Conservation (phyloP, 2,329 filamentous ascomycete species). For the Colletotrichum phormii region DNA sequence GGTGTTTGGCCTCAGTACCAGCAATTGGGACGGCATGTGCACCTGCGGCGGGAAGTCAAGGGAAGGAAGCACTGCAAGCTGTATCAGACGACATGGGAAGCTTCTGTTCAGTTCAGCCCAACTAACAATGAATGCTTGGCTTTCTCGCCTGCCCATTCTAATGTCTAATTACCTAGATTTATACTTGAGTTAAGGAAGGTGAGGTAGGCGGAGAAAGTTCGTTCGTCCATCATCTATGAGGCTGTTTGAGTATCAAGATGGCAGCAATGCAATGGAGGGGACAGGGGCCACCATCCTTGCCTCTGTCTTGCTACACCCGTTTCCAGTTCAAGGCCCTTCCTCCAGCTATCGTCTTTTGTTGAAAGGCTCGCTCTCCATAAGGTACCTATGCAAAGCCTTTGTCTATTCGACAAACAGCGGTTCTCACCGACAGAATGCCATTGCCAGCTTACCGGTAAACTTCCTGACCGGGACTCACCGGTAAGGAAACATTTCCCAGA, state of each 20-base stretch:
- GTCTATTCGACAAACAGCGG: not conserved
- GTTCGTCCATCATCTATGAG: conserved; percentile 11
- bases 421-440: not conserved
- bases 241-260: conserved; percentile 10
- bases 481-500: conserved; percentile 65
- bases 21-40: not conserved
- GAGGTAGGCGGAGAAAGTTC: not conserved
- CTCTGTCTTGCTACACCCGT: not conserved
- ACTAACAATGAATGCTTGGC: not conserved
- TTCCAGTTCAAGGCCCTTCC: not conserved
- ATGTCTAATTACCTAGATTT: not conserved
- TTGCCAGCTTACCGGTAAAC: not conserved
- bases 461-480: conserved; percentile 34
- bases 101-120: not conserved
- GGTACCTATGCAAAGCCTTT: not conserved
- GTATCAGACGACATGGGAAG: conserved; percentile 16
- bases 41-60: conserved; percentile 17
- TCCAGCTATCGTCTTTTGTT: not conserved
- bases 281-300: not conserved
- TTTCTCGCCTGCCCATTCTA: not conserved
- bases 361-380: not conserved
- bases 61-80: not conserved
- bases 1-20: not conserved
- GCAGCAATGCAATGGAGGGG: not conserved
- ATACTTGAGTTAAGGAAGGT: too few species aligned